Evolutionary conservation across 1,284 basidiomycete genomes (phyloP), one percentile per base, ranked within the genome.

Genomic region (Ceratobasidium sp.): DNA sequence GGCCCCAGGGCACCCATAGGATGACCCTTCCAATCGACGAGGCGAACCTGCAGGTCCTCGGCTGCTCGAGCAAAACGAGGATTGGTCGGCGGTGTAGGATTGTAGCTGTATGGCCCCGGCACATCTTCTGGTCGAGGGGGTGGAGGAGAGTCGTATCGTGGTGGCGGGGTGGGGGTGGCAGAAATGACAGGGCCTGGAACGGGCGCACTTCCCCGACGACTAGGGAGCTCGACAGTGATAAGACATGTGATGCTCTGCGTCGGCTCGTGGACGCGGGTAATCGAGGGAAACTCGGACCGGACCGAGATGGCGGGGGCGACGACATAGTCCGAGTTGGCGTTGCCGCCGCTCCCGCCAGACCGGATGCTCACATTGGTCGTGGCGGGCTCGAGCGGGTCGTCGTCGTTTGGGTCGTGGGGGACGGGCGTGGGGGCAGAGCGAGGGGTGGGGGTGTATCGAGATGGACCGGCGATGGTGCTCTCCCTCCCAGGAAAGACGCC

Each of bases 11-110:
- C 82, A 66, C 94, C 90, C 32, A 95, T 86, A 1, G 95, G 93
- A 81, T 97, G 95, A 0, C 94, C 93, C 83, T 97, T 97, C 94
- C 96, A 98, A 85, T 98, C 96, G 76, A 92, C 90, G 78, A 98
- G 95, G 49, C 97, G 90, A 80, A 89, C 90, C 78, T 92, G 89
- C 46, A 99, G 88, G 83, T 99, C 97, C 70, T 94, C 91, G 0
- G 95, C 92, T 80, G 98, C 93, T 49, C 90, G 88, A 25, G 84
- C 88, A 83, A 97, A 96, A 59, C 92, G 19, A 69, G 67, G 13
- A 77, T 79, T 25, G 77, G 68, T 29, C 29, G 66, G 22, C 61
- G 70, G 13, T 78, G 81, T 76, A 49, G 62, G 69, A 25, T 77
- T 77, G 69, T 67, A 74, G 52, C 64, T 73, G 69, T 71, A 77